Base-by-base conservation (phyloP, 2,329 filamentous ascomycete genomes). In the Exserohilum turcica region DNA sequence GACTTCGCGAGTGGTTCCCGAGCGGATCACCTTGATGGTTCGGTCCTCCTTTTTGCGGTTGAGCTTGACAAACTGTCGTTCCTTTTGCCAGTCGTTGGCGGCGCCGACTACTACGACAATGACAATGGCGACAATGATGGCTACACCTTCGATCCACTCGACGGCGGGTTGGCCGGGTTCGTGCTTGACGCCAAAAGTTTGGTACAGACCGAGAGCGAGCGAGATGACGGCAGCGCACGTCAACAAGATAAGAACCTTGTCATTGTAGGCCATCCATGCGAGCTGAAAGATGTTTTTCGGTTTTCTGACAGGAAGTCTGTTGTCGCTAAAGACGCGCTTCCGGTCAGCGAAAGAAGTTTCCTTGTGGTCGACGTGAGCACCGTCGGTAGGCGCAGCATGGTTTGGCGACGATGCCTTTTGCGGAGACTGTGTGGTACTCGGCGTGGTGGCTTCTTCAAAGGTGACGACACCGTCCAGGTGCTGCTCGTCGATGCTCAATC, bases 61-160 rank as follows among this genome's bases (percentile, higher is more conserved):
- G 54, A 92, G 77, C 71, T 90, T 91, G 33, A 90, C 87, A 65
- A 92, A 92, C 65, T 91, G 88, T 39, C 87, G 82, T 70, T 92
- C 89, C 73, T 92, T 92, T 66, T 92, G 89, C 82, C 86, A 92
- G 68, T 92, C 90, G 60, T 91, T 92, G 29, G 86, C 77, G n/a
- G 89, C 89, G 56, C 88, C 89, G 16, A 91, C 89, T 16, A 88
- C 73, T 3, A 92, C 87, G 40, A 92, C 90, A 58, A 92, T 86
- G 13, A 87, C 70, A 55, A 92, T 90, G 44, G 89, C 90, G 18
- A 88, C 83, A 37, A 91, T 86, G 59, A 92, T 91, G 6, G 90
- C 89, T 9, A 92, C 86, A 59, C 89, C 89, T 73, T 93, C 90
- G 5, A 92, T 87, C 90, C 90, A 93, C 71, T 92, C 87, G 10